phyloP scores from a whole-genome alignment of 2,329 filamentous ascomycete genomes.

The Diaporthe eres region DNA sequence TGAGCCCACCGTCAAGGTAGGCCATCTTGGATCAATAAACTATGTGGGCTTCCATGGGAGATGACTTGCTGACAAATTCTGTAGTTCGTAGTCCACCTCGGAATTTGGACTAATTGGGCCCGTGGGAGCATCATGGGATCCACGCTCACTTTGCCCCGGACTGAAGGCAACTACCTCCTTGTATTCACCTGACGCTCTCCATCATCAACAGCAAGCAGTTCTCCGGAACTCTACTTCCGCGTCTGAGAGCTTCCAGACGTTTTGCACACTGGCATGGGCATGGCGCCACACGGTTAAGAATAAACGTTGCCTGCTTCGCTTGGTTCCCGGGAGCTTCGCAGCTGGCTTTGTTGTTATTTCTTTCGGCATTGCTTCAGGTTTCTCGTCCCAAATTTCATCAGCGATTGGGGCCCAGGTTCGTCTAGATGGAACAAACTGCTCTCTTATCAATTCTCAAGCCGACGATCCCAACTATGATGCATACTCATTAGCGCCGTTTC shows the following conservation, averaged over 20 bases:
- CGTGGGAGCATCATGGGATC: constrained; percentile 48
- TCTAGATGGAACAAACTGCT: constrained; percentile 35
- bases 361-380: constrained; percentile 10
- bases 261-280: constrained; percentile 8
- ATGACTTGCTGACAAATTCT: background rate
- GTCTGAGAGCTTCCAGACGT: background rate
- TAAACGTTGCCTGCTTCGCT: background rate
- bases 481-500: background rate
- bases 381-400: constrained; percentile 17
- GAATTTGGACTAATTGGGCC: constrained; percentile 52
- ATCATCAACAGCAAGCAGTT: constrained; percentile 47
- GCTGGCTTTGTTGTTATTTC: background rate
- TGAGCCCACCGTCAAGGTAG: background rate
- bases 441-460: background rate
- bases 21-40: background rate
- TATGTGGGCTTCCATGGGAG: no score
- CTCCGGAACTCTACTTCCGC: constrained; percentile 13
- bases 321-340: background rate
- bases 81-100: constrained; percentile 44
- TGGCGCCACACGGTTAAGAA: background rate
- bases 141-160: constrained; percentile 50
- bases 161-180: constrained; percentile 50
- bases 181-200: constrained; percentile 50
- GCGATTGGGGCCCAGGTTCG: constrained; percentile 15
- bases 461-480: background rate